These are phyloP conservation scores for Pleurotus tuber-regium DNA, from an alignment of 768 basidiomycete species.

Conservation along the genomic window DNA sequence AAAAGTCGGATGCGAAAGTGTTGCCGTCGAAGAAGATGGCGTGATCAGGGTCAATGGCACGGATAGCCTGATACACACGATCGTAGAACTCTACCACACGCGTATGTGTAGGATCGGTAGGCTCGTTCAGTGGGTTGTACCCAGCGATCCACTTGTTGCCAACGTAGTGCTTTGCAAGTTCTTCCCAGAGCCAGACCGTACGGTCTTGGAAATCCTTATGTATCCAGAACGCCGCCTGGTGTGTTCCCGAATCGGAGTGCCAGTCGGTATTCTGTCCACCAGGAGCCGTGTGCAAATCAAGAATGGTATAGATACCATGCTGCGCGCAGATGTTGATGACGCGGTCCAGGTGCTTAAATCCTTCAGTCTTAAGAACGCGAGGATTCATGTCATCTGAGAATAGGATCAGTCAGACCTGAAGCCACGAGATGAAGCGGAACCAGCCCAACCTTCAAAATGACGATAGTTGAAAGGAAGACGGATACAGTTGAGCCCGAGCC, in stretches of 20 bases:
- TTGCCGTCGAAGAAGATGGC: conserved; percentile 82
- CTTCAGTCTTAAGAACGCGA: conserved; percentile 66
- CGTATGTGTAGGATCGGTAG: conserved; percentile 67
- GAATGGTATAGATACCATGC: conserved; percentile 76
- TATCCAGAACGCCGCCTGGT: conserved; percentile 74
- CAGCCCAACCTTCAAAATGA: conserved; percentile 51
- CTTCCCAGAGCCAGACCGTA: conserved; percentile 71
- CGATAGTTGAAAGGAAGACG: conserved; percentile 74
- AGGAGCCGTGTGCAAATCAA: conserved; percentile 78
- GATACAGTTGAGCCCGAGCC: conserved; percentile 77
- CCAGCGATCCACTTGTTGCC: conserved; percentile 82
- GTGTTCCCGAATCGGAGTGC: conserved; percentile 73
- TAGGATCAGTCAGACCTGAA: no score
- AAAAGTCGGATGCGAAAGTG: conserved; percentile 80
- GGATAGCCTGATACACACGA: conserved; percentile 66
- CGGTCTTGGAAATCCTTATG: conserved; percentile 88
- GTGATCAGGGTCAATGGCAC: conserved; percentile 66
- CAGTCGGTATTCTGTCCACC: conserved; percentile 78
- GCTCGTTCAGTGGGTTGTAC: conserved; percentile 85
- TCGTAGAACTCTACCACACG: conserved; percentile 68
- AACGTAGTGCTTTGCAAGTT: conserved; percentile 74
- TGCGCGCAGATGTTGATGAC: conserved; percentile 73
- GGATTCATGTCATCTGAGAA: conserved; percentile 83
- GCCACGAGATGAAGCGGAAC: no score
- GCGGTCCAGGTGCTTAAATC: conserved; percentile 84